Conservation (phyloP, 2,329 filamentous ascomycete species). For the Aureobasidium sp. region DNA sequence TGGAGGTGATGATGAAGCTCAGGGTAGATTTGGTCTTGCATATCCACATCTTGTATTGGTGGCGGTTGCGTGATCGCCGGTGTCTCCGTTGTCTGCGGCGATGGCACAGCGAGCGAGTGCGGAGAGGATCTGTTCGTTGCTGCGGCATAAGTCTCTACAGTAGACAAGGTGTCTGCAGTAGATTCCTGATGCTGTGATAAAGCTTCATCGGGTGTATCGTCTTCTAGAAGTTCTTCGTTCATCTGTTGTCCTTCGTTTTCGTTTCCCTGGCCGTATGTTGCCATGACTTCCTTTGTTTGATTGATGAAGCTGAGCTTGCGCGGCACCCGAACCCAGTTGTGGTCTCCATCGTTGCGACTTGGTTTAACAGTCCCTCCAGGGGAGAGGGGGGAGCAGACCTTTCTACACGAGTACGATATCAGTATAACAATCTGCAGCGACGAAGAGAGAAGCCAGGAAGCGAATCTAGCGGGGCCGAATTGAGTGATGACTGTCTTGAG, state of each 20-base stretch:
- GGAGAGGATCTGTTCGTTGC: not conserved
- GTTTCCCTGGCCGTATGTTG: not conserved
- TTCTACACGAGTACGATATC: not conserved
- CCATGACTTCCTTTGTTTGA: not conserved
- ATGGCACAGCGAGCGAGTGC: not conserved
- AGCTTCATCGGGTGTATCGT: not conserved
- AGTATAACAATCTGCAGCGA: no score
- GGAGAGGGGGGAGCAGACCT: not conserved
- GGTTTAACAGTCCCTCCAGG: not conserved
- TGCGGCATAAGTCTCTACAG: not conserved
- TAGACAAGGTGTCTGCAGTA: no score
- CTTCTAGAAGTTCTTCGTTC: not conserved
- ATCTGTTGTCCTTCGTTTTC: not conserved
- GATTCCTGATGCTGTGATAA: no score
- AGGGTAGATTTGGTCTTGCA: not conserved
- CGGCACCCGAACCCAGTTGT: not conserved
- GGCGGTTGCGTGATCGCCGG: not conserved
- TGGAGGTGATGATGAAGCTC: not conserved
- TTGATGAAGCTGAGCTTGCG: conserved; percentile 1
- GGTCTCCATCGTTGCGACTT: not conserved
- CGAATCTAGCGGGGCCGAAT: no score
- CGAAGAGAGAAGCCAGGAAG: no score
- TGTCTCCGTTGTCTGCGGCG: not conserved
- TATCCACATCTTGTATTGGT: not conserved
- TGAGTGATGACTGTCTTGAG: no score